Evolutionary conservation across 352 stramenopile genomes (phyloP).

Genomic region (Phytopythium oedochilum): DNA sequence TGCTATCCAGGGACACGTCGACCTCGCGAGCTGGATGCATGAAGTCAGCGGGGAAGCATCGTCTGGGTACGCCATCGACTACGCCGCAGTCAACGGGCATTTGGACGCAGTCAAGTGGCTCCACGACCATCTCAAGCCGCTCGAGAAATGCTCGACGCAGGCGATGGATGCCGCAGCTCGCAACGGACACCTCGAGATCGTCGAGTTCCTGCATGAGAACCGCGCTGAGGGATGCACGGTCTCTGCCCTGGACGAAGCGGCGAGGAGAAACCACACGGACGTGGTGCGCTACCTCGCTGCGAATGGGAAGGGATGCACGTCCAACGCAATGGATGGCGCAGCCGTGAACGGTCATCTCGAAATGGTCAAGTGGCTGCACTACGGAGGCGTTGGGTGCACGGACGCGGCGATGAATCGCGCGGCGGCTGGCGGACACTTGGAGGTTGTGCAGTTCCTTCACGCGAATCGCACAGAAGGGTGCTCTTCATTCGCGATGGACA

Average conservation of each 20-base stretch:
- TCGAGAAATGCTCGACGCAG: no score
- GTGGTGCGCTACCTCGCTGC: background rate
- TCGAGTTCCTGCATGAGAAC: no score
- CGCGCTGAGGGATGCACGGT: no score
- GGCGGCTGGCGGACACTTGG: background rate
- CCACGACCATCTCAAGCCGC: no score
- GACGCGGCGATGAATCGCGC: background rate
- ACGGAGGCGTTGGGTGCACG: background rate
- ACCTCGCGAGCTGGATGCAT: constrained; percentile 8
- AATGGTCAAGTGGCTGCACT: background rate
- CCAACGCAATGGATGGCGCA: background rate
- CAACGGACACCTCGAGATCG: no score
- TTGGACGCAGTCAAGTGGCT: no score
- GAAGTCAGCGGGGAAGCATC: constrained; percentile 16
- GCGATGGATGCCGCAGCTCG: no score
- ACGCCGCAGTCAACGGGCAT: background rate
- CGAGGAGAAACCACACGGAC: constrained; percentile 7
- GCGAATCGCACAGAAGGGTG: background rate
- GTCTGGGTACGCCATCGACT: background rate
- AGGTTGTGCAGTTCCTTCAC: no score
- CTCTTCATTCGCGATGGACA: background rate
- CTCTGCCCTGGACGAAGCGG: constrained; percentile 12
- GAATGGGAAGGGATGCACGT: background rate
- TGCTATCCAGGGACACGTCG: background rate
- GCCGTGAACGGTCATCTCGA: no score